Percentiles rank a stretch among this genome's conserved stretches.
Evolutionary conservation across 306 rosid genomes (phyloP).

Genomic region (Albizia julibrissin): DNA sequence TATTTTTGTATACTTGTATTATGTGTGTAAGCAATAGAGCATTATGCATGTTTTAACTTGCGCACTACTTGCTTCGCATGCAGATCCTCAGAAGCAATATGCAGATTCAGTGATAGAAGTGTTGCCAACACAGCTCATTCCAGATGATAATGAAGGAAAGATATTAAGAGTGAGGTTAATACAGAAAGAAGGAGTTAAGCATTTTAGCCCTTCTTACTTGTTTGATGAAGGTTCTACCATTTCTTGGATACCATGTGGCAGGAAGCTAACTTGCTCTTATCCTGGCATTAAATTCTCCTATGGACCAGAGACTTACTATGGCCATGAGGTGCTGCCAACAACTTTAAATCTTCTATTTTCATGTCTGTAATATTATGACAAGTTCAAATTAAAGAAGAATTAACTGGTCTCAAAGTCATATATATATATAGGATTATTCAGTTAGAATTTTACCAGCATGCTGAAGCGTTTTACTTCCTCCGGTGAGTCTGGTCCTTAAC

Average conservation of each 20-base stretch:
- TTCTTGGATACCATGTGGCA: conserved; percentile 98
- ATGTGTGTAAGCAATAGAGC: not conserved
- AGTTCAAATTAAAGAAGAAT: not conserved
- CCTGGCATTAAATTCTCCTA: conserved; percentile 94
- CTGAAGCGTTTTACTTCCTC: not conserved
- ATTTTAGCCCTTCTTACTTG: conserved; percentile 86
- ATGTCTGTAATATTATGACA: not conserved
- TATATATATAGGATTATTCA: not conserved
- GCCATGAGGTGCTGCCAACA: conserved; percentile 74
- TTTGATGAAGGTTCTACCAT: conserved; percentile 95
- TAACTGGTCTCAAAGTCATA: not conserved
- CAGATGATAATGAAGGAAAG: conserved; percentile 89
- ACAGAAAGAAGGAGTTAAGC: conserved; percentile 85
- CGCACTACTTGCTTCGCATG: not conserved
- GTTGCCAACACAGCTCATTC: conserved; percentile 82
- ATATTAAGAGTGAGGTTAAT: conserved; percentile 86
- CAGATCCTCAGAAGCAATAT: conserved; percentile 96
- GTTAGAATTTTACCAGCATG: not conserved
- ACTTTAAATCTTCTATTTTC: not conserved
- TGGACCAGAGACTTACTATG: conserved; percentile 77
- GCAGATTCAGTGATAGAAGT: conserved; percentile 99
- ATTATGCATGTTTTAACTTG: not conserved
- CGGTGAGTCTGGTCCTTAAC: too few species aligned
- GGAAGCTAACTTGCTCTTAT: conserved; percentile 96
- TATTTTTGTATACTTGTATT: too few species aligned